These are phyloP conservation scores for Penicillium chermesinum DNA, from an alignment of 495 filamentous ascomycete species.

Conservation along the genomic window DNA sequence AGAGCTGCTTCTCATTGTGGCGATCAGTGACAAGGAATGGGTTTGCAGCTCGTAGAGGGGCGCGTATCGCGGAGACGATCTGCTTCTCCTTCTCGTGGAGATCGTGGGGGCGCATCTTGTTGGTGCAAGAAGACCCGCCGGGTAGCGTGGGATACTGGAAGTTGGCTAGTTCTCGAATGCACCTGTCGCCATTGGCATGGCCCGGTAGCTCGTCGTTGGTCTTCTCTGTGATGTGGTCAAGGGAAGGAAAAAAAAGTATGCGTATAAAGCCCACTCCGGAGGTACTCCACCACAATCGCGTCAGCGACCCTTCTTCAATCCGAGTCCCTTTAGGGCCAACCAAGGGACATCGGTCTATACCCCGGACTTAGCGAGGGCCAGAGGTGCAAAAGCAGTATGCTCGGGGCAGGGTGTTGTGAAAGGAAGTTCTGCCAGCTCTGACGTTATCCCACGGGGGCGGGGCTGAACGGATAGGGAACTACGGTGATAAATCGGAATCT, in stretches of 20 bases:
- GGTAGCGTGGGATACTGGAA: constrained; percentile 34
- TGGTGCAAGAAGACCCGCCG: constrained; percentile 22
- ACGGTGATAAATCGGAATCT: constrained; percentile 27
- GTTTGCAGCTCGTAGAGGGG: constrained; percentile 42
- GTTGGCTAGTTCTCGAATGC: too few species aligned
- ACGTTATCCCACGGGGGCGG: constrained; percentile 23
- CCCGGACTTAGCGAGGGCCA: constrained; percentile 1
- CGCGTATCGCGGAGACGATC: constrained; percentile 40
- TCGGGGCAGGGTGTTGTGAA: constrained; percentile 17
- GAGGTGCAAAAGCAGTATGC: constrained; percentile 6
- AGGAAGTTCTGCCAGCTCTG: constrained; percentile 23
- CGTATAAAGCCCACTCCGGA: constrained; percentile 20
- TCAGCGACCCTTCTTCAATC: constrained; percentile 16
- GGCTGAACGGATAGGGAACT: constrained; percentile 21
- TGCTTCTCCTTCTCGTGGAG: constrained; percentile 48
- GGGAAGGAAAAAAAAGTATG: constrained; percentile 13
- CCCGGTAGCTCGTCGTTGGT: constrained; percentile 30
- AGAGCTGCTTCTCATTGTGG: constrained; percentile 54
- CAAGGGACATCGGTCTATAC: constrained; percentile 12
- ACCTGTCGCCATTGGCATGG: constrained; percentile 41
- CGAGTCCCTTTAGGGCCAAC: constrained; percentile 10
- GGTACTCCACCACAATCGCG: constrained; percentile 26
- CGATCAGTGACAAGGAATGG: constrained; percentile 50
- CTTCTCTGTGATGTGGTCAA: constrained; percentile 10
- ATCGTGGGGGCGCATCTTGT: constrained; percentile 33